Base-by-base conservation (phyloP, 495 filamentous ascomycete species). In the Thermochaetoides thermophila region DNA sequence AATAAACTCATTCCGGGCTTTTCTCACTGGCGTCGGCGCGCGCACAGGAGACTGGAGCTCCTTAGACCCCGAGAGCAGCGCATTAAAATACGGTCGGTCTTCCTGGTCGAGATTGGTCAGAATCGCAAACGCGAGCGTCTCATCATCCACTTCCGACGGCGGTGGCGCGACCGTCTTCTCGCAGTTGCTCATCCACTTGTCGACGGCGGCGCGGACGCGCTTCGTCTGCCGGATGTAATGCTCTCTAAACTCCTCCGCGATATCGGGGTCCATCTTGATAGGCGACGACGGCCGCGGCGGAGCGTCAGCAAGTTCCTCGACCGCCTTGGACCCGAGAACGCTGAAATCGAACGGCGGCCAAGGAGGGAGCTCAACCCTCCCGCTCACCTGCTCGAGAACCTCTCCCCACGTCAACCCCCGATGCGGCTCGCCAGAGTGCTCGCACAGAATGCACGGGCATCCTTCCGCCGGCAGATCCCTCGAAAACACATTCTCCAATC, bases 401-500 rank as follows among this genome's bases (percentile, higher is more conserved):
- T 96, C 91, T 1, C 87, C 86, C 91, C 91, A 99, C 42, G 83
- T 86, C n/a, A 95, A 63, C 2, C 85, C 85, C 21, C 68, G 58
- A 26, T 67, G 68, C 2, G 63, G 62, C 29, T 76, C 67, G 17
- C 66, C 66, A 4, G 57, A 50, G 21, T 54, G 40, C 25, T 80
- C 66, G 45, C 86, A 95, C 64, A 93, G 78, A 29, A 81, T 55
- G 53, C 86, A 68, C 14, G 56, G 55, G 51, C 86, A 95, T 3
- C 69, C 74, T 38, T 93, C 76, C 0, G 74, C 76, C 0, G 82
- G 80, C 21, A 99, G 77, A 44, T 95, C 84, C 30, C 91, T 68
- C 14, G 83, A 81, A 52, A 99, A 96, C 11, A 99, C 83, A 17
- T 81, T 76, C 48, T 94, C 89, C 9, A 99, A 60, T 32, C 87